phyloP scores from a whole-genome alignment of 192 early-diverging fungal genomes.

The Umbelopsis vinacea region DNA sequence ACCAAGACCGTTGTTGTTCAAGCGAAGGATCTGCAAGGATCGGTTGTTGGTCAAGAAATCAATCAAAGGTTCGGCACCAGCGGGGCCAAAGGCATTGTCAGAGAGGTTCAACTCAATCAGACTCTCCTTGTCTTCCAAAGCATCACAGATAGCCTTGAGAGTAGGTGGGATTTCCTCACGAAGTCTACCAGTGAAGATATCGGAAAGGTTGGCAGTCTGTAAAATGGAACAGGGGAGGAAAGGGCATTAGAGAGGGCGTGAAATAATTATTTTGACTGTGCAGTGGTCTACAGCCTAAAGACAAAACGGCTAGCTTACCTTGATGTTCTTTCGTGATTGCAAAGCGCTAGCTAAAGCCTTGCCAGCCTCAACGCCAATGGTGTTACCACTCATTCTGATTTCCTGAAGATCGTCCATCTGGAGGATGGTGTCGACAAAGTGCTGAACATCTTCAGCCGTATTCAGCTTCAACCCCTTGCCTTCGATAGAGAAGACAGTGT shows the following conservation, averaged over 20 bases:
- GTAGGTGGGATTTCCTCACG: slow-evolving; percentile 87
- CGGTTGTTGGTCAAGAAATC: slow-evolving; percentile 83
- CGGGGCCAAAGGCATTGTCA: slow-evolving; percentile 98
- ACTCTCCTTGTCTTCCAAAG: slow-evolving; percentile 77
- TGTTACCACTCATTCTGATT: slow-evolving; percentile 86
- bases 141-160: slow-evolving; percentile 81
- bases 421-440: slow-evolving; percentile 72
- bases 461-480: slow-evolving; percentile 90
- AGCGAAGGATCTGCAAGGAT: slow-evolving; percentile 78
- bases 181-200: slow-evolving; percentile 94
- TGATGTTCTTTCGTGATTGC: slow-evolving; percentile 67
- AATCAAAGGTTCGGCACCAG: slow-evolving; percentile 87
- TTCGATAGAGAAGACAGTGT: slow-evolving; percentile 80
- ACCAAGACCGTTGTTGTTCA: slow-evolving; percentile 98
- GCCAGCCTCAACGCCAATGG: slow-evolving; percentile 90
- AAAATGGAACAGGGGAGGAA: too few species aligned
- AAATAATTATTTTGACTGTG: background rate
- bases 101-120: slow-evolving; percentile 85
- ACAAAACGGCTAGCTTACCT: too few species aligned
- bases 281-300: too few species aligned
- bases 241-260: too few species aligned
- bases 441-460: slow-evolving; percentile 78
- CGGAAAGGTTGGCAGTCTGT: slow-evolving; percentile 83
- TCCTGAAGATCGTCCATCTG: slow-evolving; percentile 68
- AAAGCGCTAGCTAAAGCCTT: slow-evolving; percentile 75